Base-by-base conservation (phyloP, 805 yeast species). In the Starmerella floris region DNA sequence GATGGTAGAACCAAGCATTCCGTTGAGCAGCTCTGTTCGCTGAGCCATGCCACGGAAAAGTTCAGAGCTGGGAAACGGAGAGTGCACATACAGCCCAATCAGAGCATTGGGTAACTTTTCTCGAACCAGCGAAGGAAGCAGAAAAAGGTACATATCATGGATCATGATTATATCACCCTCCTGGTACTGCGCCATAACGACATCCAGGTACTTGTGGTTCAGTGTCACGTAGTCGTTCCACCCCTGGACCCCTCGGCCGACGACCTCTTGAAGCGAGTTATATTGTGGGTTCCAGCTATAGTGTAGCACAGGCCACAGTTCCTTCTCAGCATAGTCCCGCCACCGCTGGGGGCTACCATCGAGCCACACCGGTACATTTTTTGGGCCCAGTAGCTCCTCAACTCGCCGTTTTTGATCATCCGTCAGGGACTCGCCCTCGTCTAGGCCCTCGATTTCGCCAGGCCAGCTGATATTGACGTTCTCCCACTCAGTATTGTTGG, bases 11-110 rank as follows among this genome's bases (percentile, higher is more conserved):
- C 97, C 97, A 38, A 91, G 70, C 73, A 91, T 73, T 16, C 98
- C 97, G 56, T 83, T 94, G 45, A 91, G 68, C 39, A 91, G 65
- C 56, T 82, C 79, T 43, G 76, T 70, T 51, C 98, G 72, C 61
- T 82, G 82, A 30, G 95, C 77, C 28, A 93, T 62, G 52, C 94
- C 82, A 48, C 96, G 72, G 64, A 91, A 84, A 60, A 87, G 85
- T 62, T 91, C 99, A 16, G 85, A 78, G 22, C 94, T 77, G 11
- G 96, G 95, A 70, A 88, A 87, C n/a, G 96, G 95, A 2, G 83
- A 73, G 60, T 87, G 95, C 51, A 87, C 62, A 61, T 74, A 85
- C 41, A 82, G 74, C 13, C 88, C 91, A 50, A 87, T 79, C 47
- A 67, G 67, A 5, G 83, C 81, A 43, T 78, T 73, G 2, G 83